Percentiles rank a stretch among this genome's conserved stretches.
phyloP scores from a whole-genome alignment of 495 filamentous ascomycete genomes.

The Penicillium longicatenatum region DNA sequence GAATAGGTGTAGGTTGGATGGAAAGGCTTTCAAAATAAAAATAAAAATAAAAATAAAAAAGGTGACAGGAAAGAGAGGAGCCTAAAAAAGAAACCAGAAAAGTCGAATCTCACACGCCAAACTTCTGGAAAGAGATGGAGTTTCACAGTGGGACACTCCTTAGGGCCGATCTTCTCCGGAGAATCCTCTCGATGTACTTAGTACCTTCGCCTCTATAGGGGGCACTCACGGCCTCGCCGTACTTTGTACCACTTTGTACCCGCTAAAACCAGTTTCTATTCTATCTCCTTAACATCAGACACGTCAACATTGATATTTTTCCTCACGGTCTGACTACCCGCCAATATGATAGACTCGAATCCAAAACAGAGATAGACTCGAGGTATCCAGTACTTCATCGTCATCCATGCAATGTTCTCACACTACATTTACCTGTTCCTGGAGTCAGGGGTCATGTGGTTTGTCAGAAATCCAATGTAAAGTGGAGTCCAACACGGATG shows the following conservation, averaged over 20 bases:
- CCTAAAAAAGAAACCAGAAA: conserved; percentile 17
- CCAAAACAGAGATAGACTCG: neutral
- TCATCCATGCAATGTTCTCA: neutral
- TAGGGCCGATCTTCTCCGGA: conserved; percentile 37
- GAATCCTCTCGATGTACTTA: conserved; percentile 18
- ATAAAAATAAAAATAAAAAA: conserved; percentile 1
- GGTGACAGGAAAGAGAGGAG: conserved; percentile 5
- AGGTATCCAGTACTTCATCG: neutral
- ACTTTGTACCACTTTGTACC: neutral
- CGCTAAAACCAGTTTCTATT: neutral
- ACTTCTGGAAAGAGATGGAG: conserved; percentile 36
- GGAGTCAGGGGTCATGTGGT: conserved; percentile 1
- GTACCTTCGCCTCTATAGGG: neutral
- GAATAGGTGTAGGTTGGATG: conserved; percentile 8
- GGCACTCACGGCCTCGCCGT: neutral
- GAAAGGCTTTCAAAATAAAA: neutral
- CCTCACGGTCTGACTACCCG: neutral
- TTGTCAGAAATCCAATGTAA: conserved; percentile 4
- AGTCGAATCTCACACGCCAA: conserved; percentile 3
- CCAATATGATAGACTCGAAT: neutral
- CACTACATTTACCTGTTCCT: neutral
- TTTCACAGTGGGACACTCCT: conserved; percentile 23
- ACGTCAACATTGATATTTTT: neutral
- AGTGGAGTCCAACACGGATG: neutral
- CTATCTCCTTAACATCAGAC: neutral